phyloP scores from a whole-genome alignment of 306 rosid genomes.

The Medicago lupulina region DNA sequence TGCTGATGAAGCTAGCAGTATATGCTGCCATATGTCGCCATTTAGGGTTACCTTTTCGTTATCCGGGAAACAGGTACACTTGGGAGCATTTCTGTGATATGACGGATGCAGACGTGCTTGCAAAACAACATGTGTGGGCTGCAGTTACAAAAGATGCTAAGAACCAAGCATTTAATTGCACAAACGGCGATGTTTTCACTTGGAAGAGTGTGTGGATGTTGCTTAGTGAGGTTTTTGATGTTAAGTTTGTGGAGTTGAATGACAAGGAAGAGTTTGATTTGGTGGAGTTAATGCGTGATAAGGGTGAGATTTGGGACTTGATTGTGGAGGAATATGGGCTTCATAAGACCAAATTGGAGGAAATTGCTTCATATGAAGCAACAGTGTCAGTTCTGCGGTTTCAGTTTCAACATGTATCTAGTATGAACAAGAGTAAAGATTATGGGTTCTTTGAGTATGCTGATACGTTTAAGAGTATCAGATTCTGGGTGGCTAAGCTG shows the following conservation, averaged over 20 bases:
- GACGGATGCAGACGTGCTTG: constrained; percentile 43
- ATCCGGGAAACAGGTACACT: constrained; percentile 43
- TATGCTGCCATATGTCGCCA: constrained; percentile 44
- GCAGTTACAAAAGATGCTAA: constrained; percentile 33
- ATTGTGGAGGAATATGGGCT: constrained; percentile 52
- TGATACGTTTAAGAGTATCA: constrained; percentile 44
- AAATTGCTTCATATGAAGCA: constrained; percentile 29
- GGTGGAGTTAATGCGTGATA: constrained; percentile 47
- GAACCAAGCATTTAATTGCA: neutral
- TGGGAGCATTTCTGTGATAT: constrained; percentile 60
- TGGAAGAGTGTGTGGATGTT: constrained; percentile 55
- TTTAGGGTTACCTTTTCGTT: constrained; percentile 43
- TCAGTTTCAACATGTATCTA: constrained; percentile 51
- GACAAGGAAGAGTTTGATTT: constrained; percentile 41
- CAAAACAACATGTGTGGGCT: constrained; percentile 58
- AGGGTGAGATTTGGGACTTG: constrained; percentile 50
- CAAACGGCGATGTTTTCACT: constrained; percentile 47
- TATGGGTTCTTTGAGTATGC: constrained; percentile 45
- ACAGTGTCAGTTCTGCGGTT: neutral
- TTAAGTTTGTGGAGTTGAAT: constrained; percentile 45
- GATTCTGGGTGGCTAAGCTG: constrained; percentile 34
- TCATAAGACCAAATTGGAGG: constrained; percentile 46
- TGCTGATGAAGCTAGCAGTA: constrained; percentile 13
- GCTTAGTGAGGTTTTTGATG: constrained; percentile 10
- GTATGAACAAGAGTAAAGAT: constrained; percentile 51